Conservation (phyloP, 768 basidiomycete species). For the Tephrocybe rancida region DNA sequence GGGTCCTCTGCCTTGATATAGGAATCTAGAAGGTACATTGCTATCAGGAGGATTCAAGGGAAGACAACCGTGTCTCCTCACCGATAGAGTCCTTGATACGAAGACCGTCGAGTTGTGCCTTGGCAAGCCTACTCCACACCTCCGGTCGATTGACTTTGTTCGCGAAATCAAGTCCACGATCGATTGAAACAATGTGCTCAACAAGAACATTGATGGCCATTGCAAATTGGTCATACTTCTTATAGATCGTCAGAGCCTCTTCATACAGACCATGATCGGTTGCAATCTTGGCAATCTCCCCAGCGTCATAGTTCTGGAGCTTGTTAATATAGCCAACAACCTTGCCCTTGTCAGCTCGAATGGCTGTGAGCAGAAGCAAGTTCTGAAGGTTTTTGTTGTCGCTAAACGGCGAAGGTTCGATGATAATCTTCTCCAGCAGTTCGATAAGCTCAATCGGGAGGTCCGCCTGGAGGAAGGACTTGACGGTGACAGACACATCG, state of each 20-base stretch:
- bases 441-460: slow-evolving; percentile 97
- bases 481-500: slow-evolving; percentile 98
- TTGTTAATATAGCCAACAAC: slow-evolving; percentile 98
- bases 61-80: slow-evolving; percentile 33
- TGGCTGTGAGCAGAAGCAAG: slow-evolving; percentile 90
- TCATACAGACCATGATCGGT: slow-evolving; percentile 95
- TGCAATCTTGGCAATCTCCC: slow-evolving; percentile 95
- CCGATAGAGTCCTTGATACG: slow-evolving; percentile 98
- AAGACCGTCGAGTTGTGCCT: slow-evolving; percentile 97
- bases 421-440: slow-evolving; percentile 96
- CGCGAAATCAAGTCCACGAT: slow-evolving; percentile 94
- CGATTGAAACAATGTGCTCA: slow-evolving; percentile 97
- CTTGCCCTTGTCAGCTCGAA: slow-evolving; percentile 97
- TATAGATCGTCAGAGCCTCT: slow-evolving; percentile 96
- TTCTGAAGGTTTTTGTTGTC: slow-evolving; percentile 98
- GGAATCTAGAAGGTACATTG: slow-evolving; percentile 59
- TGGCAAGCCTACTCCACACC: slow-evolving; percentile 97
- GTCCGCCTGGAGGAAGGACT: slow-evolving; percentile 96
- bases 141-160: slow-evolving; percentile 95
- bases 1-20: slow-evolving; percentile 98
- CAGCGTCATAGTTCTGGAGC: slow-evolving; percentile 91
- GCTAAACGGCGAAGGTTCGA: slow-evolving; percentile 96
- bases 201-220: slow-evolving; percentile 97
- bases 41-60: slow-evolving; percentile 4
- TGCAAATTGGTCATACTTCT: slow-evolving; percentile 94